Conservation (phyloP, 768 basidiomycete genomes). For the Termitomyces bulborhizus region DNA sequence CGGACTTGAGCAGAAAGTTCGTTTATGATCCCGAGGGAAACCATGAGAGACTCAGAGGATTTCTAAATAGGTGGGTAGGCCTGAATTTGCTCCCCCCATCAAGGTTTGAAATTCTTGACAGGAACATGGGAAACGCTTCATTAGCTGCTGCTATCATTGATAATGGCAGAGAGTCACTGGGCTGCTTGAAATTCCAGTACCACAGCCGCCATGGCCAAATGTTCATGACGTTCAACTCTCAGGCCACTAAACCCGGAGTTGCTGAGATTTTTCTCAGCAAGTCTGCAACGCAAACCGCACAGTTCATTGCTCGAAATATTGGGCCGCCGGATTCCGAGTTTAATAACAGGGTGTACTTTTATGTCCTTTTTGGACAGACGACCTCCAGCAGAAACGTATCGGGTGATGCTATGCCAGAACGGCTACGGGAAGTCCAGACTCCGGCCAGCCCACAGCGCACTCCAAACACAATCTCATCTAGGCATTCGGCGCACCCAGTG, state of each 20-base stretch:
- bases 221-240: not conserved
- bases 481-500: no score
- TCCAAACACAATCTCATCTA: not conserved
- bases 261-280: not conserved
- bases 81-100: not conserved
- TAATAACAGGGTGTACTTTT: not conserved
- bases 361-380: not conserved
- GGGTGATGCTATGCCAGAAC: not conserved
- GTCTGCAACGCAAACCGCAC: not conserved
- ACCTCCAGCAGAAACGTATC: not conserved
- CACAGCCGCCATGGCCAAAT: not conserved
- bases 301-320: not conserved
- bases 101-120: not conserved
- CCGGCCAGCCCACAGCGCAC: not conserved
- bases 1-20: not conserved
- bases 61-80: not conserved
- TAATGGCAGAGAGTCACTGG: not conserved
- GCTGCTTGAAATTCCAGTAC: not conserved
- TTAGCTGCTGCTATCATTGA: not conserved
- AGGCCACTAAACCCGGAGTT: not conserved
- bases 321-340: not conserved
- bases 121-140: not conserved
- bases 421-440: not conserved
- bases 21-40: not conserved
- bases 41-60: not conserved